phyloP scores from a whole-genome alignment of 371 early-diverging fungal genomes.

The Lichtheimia ornata region DNA sequence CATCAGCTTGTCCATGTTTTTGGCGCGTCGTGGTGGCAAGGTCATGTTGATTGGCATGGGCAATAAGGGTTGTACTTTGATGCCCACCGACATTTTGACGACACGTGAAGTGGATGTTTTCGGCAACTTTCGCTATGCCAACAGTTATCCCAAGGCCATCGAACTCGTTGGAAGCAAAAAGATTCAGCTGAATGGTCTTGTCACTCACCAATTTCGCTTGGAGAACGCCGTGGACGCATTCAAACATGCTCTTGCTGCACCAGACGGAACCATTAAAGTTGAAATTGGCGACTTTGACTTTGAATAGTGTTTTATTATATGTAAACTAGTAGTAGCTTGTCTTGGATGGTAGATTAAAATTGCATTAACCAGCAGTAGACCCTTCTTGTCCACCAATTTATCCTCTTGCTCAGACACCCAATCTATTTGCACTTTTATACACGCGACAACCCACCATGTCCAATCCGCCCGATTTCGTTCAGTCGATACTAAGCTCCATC shows the following conservation, averaged over 20 bases:
- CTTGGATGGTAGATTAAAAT: no score
- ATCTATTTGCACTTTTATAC: no score
- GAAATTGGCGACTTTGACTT: constrained; percentile 24
- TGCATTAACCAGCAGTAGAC: no score
- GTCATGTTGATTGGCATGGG: constrained; percentile 45
- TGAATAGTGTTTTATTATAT: background rate
- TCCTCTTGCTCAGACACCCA: no score
- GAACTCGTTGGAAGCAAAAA: constrained; percentile 11
- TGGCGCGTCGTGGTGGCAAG: constrained; percentile 35
- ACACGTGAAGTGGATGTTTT: constrained; percentile 42
- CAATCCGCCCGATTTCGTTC: background rate
- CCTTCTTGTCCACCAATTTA: no score
- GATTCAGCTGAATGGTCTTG: constrained; percentile 15
- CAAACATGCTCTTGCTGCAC: constrained; percentile 11
- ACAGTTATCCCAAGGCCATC: constrained; percentile 22
- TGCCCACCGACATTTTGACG: constrained; percentile 44
- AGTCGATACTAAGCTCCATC: background rate
- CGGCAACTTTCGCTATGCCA: constrained; percentile 35
- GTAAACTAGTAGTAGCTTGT: background rate
- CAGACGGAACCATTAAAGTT: constrained; percentile 21
- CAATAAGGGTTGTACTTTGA: constrained; percentile 29
- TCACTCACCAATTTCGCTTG: constrained; percentile 22
- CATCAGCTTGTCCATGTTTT: constrained; percentile 37
- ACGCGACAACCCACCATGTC: background rate
- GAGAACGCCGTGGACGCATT: constrained; percentile 20